Conservation (phyloP, 2,329 filamentous ascomycete species). For the Pyricularia pennisetigena region DNA sequence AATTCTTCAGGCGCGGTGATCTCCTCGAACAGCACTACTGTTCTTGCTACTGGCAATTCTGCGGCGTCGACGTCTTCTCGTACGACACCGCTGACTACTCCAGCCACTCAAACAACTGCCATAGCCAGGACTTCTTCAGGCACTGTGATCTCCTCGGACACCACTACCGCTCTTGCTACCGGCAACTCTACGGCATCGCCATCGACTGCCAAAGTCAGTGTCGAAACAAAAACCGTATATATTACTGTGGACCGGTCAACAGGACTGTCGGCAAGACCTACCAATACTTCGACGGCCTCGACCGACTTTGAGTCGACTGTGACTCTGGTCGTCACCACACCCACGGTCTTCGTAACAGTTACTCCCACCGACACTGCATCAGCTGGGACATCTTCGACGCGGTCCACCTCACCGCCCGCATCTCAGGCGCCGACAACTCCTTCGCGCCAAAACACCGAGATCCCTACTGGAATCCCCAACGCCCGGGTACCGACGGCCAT, state of each 20-base stretch:
- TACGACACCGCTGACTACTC: no score
- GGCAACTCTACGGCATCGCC: no score
- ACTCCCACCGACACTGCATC: background rate
- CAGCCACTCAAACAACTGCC: background rate
- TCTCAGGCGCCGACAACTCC: conserved; percentile 7
- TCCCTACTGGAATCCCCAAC: conserved; percentile 26
- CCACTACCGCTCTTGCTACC: background rate
- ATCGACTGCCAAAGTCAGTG: no score
- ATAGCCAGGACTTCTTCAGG: background rate
- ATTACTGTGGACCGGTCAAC: background rate
- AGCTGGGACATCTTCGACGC: background rate
- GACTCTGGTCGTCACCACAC: background rate
- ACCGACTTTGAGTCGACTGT: background rate
- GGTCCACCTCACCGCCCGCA: conserved; percentile 2
- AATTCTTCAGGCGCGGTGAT: no score
- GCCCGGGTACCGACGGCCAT: conserved; percentile 30
- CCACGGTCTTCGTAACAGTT: background rate
- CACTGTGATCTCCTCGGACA: background rate
- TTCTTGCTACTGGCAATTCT: no score
- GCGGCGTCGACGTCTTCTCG: no score
- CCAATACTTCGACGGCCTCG: background rate
- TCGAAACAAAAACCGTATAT: background rate
- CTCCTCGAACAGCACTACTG: no score
- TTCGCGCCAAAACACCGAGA: conserved; percentile 8
- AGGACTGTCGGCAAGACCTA: background rate